A percentile compares a stretch with the other conserved stretches of the same genome.
Conservation (phyloP, 345 rosid genomes). For the Sisymbrium irio region DNA sequence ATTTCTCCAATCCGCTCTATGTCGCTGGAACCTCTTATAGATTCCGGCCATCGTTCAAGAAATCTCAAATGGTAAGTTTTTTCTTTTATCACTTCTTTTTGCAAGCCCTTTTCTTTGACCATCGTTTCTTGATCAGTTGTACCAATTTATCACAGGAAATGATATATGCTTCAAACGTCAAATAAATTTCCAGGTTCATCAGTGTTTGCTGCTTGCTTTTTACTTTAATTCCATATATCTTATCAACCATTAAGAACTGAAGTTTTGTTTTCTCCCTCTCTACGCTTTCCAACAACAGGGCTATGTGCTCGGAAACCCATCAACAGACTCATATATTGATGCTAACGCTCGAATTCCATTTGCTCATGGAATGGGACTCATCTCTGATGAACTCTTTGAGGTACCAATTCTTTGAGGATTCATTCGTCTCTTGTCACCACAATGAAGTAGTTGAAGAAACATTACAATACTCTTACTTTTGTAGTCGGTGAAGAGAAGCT, state of each 20-base stretch:
- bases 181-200: slow-evolving; percentile 55
- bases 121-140: not conserved
- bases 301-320: slow-evolving; percentile 57
- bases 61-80: too few species aligned
- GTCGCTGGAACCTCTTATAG: too few species aligned
- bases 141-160: slow-evolving; percentile 46
- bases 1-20: too few species aligned
- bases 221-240: not conserved
- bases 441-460: not conserved
- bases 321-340: slow-evolving; percentile 33
- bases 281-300: slow-evolving; percentile 43
- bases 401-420: slow-evolving; percentile 16
- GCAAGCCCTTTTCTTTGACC: too few species aligned
- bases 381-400: slow-evolving; percentile 59
- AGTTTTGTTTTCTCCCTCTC: not conserved
- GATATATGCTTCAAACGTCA: slow-evolving; percentile 40
- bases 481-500: slow-evolving; percentile 50
- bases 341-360: slow-evolving; percentile 42
- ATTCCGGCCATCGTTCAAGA: too few species aligned
- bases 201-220: slow-evolving; percentile 1
- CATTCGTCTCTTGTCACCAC: not conserved
- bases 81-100: not conserved
- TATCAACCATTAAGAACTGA: not conserved
- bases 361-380: slow-evolving; percentile 42
- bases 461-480: not conserved